Evolutionary conservation across 2,329 filamentous ascomycete species (phyloP).

Genomic region (Cucurbitaria berberidis): DNA sequence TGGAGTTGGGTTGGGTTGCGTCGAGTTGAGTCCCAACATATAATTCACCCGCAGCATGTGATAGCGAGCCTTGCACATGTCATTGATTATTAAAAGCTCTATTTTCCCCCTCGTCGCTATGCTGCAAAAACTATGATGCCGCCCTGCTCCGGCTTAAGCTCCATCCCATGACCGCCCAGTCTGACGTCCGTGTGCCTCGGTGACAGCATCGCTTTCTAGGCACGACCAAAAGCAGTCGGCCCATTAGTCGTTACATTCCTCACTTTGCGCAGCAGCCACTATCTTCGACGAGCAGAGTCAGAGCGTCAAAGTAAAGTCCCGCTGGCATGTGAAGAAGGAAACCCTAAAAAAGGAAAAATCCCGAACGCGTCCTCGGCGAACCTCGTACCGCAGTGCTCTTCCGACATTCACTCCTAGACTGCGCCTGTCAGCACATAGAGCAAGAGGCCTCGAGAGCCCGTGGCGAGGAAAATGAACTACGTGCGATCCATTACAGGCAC

Average conservation of each 20-base stretch:
- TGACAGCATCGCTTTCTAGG: slow-evolving; percentile 15
- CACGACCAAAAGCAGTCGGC: slow-evolving; percentile 5
- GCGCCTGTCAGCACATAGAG: background rate
- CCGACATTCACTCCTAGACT: background rate
- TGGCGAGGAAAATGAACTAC: slow-evolving; percentile 80
- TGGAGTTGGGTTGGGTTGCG: too few species aligned
- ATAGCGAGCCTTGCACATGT: background rate
- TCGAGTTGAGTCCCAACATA: too few species aligned
- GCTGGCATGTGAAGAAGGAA: slow-evolving; percentile 17
- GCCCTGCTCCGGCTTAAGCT: slow-evolving; percentile 28
- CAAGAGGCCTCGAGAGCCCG: slow-evolving; percentile 11
- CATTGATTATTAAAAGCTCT: background rate
- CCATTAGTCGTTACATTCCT: background rate
- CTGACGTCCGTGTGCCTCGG: slow-evolving; percentile 15
- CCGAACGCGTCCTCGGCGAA: background rate
- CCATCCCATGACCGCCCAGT: slow-evolving; percentile 25
- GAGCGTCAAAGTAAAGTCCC: background rate
- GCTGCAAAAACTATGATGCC: slow-evolving; percentile 1
- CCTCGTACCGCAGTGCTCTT: background rate
- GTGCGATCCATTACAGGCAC: slow-evolving; percentile 93
- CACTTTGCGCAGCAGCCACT: background rate
- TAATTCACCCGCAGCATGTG: slow-evolving; percentile 16
- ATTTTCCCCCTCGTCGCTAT: background rate
- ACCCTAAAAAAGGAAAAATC: background rate
- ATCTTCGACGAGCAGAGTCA: background rate